phyloP scores from a whole-genome alignment of 108 stramenopile species.

The Aurantiochytrium sp. region DNA sequence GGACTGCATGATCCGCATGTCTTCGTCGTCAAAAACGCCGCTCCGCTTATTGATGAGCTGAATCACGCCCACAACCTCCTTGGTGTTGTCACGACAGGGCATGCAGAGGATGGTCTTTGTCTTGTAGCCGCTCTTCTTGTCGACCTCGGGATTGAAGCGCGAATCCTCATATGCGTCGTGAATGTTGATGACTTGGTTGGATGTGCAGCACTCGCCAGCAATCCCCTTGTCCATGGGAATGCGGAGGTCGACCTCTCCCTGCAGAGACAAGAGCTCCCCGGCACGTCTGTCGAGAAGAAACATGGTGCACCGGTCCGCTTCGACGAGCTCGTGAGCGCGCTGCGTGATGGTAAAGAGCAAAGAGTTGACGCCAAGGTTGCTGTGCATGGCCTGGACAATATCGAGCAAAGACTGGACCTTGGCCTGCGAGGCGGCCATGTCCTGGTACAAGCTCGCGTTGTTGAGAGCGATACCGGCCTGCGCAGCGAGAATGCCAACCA shows the following conservation, averaged over 20 bases:
- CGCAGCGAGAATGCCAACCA: constrained; percentile 36
- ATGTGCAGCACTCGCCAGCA: constrained; percentile 46
- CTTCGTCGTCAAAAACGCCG: constrained; percentile 36
- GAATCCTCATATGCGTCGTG: constrained; percentile 55
- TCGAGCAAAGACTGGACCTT: constrained; percentile 48
- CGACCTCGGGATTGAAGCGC: constrained; percentile 55
- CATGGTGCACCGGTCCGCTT: constrained; percentile 61
- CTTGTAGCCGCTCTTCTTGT: constrained; percentile 47
- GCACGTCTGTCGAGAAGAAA: constrained; percentile 52
- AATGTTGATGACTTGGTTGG: constrained; percentile 51
- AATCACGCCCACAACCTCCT: constrained; percentile 44
- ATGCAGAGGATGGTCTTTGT: constrained; percentile 51
- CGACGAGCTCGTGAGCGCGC: constrained; percentile 48
- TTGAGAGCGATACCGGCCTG: constrained; percentile 56
- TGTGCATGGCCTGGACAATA: constrained; percentile 53
- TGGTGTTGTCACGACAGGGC: constrained; percentile 27
- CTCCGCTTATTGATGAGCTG: constrained; percentile 53
- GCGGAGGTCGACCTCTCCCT: constrained; percentile 60
- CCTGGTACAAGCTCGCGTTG: constrained; percentile 48
- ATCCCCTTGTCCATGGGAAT: constrained; percentile 57
- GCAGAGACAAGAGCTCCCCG: constrained; percentile 57
- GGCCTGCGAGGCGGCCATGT: constrained; percentile 9
- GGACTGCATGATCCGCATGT: constrained; percentile 32
- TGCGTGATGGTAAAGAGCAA: constrained; percentile 58
- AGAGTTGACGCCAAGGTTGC: constrained; percentile 53